A percentile compares a stretch with the other conserved stretches of the same genome.
These are phyloP conservation scores for Aspergillus sp. DNA, from an alignment of 2,329 filamentous ascomycete species.

Conservation along the genomic window DNA sequence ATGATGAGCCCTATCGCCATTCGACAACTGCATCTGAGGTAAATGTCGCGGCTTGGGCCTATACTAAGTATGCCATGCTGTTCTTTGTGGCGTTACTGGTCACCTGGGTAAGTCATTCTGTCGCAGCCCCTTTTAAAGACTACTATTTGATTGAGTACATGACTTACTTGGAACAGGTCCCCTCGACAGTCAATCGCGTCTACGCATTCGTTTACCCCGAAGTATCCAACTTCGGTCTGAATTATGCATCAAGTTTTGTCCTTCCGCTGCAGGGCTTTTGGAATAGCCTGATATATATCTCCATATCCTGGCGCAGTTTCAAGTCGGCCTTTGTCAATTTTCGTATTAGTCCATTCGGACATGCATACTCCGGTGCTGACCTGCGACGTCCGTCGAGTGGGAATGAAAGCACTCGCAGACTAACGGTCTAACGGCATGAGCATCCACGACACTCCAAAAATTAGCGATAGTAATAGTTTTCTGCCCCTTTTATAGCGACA, in stretches of 20 bases:
- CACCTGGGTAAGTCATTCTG: slow-evolving; percentile 35
- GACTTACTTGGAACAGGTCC: slow-evolving; percentile 47
- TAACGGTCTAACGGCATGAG: slow-evolving; percentile 8
- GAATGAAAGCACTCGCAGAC: slow-evolving; percentile 14
- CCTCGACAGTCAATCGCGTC: slow-evolving; percentile 73
- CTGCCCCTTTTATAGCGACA: background rate
- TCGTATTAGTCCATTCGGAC: background rate
- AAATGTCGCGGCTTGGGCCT: slow-evolving; percentile 39
- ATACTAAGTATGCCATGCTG: slow-evolving; percentile 41
- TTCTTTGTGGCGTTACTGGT: slow-evolving; percentile 44
- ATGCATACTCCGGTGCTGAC: slow-evolving; percentile 2
- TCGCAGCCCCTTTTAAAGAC: background rate
- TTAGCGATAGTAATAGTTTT: background rate
- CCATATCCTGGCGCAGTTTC: slow-evolving; percentile 67
- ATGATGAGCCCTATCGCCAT: background rate
- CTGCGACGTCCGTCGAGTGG: slow-evolving; percentile 7
- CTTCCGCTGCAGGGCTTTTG: slow-evolving; percentile 81
- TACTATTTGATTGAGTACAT: background rate
- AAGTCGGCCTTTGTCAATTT: slow-evolving; percentile 30
- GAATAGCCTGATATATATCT: slow-evolving; percentile 76
- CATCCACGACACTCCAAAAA: background rate
- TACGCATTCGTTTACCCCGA: slow-evolving; percentile 64
- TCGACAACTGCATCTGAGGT: slow-evolving; percentile 23
- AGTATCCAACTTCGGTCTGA: slow-evolving; percentile 57
- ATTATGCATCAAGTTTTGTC: slow-evolving; percentile 71